Base-by-base conservation (phyloP, 306 rosid genomes). In the Datisca glomerata region DNA sequence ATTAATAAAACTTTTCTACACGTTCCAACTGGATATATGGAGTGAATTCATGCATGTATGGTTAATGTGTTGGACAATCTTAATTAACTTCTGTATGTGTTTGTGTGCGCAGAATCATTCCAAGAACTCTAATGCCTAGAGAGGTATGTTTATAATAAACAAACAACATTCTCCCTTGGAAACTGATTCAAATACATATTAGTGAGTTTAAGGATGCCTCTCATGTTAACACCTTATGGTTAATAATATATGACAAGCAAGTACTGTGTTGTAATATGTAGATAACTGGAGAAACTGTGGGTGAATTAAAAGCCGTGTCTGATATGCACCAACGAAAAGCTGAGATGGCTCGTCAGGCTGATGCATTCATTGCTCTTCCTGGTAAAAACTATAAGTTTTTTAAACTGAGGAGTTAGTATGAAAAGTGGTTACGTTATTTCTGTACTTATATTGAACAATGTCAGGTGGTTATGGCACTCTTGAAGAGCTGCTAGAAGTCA, bases 311-410 rank as follows among this genome's bases (percentile, higher is more conserved):
- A 75, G 65, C 94, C 1, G 98, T 91, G 13, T 78, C 98, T 38
- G 80, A 75, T 69, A 91, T 91, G 98, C 98, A 91, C 55, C 96
- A 91, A 63, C 70, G 98, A 47, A 91, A 91, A 68, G 98, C 98
- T 17, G 98, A 91, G 59, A 91, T 91, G 98, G 86, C 98, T 29
- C 87, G 98, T 41, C 92, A 73, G 61, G 98, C 98, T 0, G 96
- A 91, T 75, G 98, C 96, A 15, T 91, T 91, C 64, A 80, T 91
- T 42, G 98, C 98, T 8, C 95, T 91, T 21, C 98, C 98, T 2
- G 98, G 98, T 91, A 74, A n/a, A n/a, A n/a, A n/a, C n/a, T n/a
- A n/a, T n/a, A n/a, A n/a, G n/a, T n/a, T n/a, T n/a, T n/a, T n/a
- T n/a, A n/a, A n/a, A n/a, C n/a, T n/a, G n/a, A n/a, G n/a, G n/a